A percentile compares a stretch with the other conserved stretches of the same genome.
These are phyloP conservation scores for Drosera capensis DNA, from an alignment of 148 eudicot genomes.

Conservation along the genomic window DNA sequence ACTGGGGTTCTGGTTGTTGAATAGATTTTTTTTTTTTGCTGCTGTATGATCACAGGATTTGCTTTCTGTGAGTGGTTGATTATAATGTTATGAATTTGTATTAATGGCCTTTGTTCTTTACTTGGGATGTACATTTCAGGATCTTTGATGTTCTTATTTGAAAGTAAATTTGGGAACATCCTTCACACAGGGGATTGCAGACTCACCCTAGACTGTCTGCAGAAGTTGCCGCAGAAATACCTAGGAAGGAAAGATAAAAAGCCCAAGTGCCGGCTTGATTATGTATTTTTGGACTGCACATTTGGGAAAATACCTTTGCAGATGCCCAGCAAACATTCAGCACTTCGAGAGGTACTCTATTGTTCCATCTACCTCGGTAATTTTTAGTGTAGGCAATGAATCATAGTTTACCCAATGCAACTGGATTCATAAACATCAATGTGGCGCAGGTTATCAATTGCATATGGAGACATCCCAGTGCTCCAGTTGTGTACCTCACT, in stretches of 20 bases:
- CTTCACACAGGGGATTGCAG: conserved; percentile 91
- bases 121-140: conserved; percentile 39
- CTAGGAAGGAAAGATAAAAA: conserved; percentile 30
- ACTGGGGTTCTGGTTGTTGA: too few species aligned
- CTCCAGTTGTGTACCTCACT: conserved; percentile 47
- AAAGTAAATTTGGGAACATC: conserved; percentile 72
- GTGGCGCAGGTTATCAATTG: conserved; percentile 62
- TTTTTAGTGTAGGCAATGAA: background rate
- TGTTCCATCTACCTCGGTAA: background rate
- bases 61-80: too few species aligned
- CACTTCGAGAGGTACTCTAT: conserved; percentile 55
- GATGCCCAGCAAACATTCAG: conserved; percentile 62
- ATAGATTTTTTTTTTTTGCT: too few species aligned
- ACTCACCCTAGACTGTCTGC: conserved; percentile 69
- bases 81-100: too few species aligned
- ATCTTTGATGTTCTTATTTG: conserved; percentile 76
- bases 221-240: conserved; percentile 63
- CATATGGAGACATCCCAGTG: conserved; percentile 79
- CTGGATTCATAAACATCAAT: background rate
- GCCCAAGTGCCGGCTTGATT: conserved; percentile 55
- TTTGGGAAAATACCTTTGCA: conserved; percentile 49
- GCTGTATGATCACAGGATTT: too few species aligned
- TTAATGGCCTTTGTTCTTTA: too few species aligned
- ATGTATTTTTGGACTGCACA: conserved; percentile 78
- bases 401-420: too few species aligned